Evolutionary conservation across 1,139 yeast species (phyloP).

Genomic region (Saccharomyces hybrid): DNA sequence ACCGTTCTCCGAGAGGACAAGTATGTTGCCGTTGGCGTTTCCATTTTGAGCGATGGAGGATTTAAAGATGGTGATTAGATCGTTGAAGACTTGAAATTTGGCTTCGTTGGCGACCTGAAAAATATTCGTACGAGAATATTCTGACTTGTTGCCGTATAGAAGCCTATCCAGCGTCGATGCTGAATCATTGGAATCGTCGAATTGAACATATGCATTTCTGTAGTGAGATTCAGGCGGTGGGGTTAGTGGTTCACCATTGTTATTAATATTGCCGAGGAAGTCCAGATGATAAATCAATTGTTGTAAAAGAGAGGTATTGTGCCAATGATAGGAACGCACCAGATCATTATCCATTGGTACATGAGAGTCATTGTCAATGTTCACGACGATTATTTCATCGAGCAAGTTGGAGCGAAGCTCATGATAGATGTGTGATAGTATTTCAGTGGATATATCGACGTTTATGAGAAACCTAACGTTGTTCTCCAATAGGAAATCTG

Average conservation of each 20-base stretch:
- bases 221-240: conserved; percentile 1
- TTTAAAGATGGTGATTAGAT: conserved; percentile 24
- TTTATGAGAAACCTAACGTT: conserved; percentile 24
- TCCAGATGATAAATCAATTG: background rate
- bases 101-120: conserved; percentile 17
- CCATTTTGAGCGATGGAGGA: conserved; percentile 1
- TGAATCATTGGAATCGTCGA: conserved; percentile 3
- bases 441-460: conserved; percentile 20
- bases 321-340: conserved; percentile 7
- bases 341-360: conserved; percentile 13
- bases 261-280: background rate
- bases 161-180: conserved; percentile 8
- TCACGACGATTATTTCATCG: conserved; percentile 19
- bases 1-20: conserved; percentile 26
- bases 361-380: conserved; percentile 14
- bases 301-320: conserved; percentile 12
- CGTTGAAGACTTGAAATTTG: conserved; percentile 25
- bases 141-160: conserved; percentile 12
- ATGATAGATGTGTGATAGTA: conserved; percentile 27
- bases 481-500: conserved; percentile 22
- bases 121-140: conserved; percentile 15
- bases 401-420: conserved; percentile 18
- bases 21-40: conserved; percentile 16
- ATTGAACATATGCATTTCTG: conserved; percentile 1
- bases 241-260: background rate